phyloP scores from a whole-genome alignment of 352 stramenopile genomes.

The Globisporangium middletonii region DNA sequence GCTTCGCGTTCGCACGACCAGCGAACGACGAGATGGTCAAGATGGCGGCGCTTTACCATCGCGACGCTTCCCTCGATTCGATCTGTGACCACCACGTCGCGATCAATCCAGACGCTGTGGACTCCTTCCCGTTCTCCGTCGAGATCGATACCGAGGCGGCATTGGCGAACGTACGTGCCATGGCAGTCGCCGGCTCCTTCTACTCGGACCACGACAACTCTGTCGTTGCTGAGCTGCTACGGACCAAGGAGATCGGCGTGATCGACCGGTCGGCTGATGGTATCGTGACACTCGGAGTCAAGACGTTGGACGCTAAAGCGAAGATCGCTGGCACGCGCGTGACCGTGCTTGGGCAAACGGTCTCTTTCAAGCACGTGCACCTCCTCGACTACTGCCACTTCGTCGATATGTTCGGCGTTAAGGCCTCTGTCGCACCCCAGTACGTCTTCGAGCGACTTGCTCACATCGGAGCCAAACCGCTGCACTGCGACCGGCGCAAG shows the following conservation, averaged over 20 bases:
- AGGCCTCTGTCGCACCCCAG: background rate
- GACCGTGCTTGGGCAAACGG: background rate
- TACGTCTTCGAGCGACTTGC: background rate
- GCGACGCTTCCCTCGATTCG: background rate
- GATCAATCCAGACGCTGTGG: background rate
- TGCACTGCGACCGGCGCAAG: background rate
- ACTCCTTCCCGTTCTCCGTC: background rate
- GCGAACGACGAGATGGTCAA: background rate
- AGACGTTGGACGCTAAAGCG: background rate
- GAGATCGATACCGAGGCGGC: background rate
- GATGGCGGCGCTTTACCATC: background rate
- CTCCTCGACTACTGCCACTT: background rate
- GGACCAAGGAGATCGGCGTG: background rate
- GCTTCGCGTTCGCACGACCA: background rate
- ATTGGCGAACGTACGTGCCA: background rate
- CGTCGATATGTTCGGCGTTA: constrained; percentile 2
- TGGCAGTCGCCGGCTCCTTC: background rate
- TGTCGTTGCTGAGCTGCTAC: background rate
- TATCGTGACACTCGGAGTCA: background rate
- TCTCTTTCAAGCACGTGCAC: background rate
- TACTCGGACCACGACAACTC: background rate
- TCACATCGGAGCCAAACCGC: background rate
- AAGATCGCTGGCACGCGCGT: background rate
- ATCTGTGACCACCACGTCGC: background rate
- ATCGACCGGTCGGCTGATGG: background rate